phyloP scores from a whole-genome alignment of 1,139 yeast species.

The Lodderomyces beijingensis region DNA sequence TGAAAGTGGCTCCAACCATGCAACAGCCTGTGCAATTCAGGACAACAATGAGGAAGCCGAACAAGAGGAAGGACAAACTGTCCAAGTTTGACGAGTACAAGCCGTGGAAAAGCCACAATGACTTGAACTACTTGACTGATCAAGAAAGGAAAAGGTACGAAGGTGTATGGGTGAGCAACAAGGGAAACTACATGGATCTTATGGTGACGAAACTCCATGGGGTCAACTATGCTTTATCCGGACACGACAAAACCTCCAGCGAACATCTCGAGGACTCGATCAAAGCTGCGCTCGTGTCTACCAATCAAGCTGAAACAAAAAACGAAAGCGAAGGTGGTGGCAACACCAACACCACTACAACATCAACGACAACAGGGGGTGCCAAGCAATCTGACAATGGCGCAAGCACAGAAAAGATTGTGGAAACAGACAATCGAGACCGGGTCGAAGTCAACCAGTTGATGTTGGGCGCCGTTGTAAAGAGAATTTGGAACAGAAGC shows the following conservation, averaged over 20 bases:
- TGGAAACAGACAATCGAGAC: constrained; percentile 18
- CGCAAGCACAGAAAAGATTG: constrained; percentile 22
- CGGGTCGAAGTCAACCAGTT: constrained; percentile 33
- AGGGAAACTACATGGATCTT: constrained; percentile 56
- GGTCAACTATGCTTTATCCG: constrained; percentile 17
- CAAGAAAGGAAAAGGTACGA: constrained; percentile 84
- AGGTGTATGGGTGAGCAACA: constrained; percentile 89
- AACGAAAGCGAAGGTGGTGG: background rate
- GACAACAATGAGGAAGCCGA: constrained; percentile 67
- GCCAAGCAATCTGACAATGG: constrained; percentile 8
- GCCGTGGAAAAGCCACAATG: constrained; percentile 91
- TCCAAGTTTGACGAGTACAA: constrained; percentile 76
- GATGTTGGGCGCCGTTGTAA: constrained; percentile 66
- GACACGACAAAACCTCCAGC: constrained; percentile 12
- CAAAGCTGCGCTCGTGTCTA: constrained; percentile 29
- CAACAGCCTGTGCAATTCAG: constrained; percentile 40
- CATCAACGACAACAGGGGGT: constrained; percentile 1
- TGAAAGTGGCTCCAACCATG: too few relatives aligned
- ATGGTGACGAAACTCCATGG: constrained; percentile 34
- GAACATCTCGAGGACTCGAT: constrained; percentile 20
- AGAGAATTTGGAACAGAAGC: constrained; percentile 77
- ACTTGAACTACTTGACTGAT: constrained; percentile 56
- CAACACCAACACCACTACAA: background rate
- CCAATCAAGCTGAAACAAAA: constrained; percentile 15
- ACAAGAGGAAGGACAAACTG: constrained; percentile 37